A percentile compares a stretch with the other conserved stretches of the same genome.
phyloP scores from a whole-genome alignment of 306 rosid genomes.

The Casuarina glauca region DNA sequence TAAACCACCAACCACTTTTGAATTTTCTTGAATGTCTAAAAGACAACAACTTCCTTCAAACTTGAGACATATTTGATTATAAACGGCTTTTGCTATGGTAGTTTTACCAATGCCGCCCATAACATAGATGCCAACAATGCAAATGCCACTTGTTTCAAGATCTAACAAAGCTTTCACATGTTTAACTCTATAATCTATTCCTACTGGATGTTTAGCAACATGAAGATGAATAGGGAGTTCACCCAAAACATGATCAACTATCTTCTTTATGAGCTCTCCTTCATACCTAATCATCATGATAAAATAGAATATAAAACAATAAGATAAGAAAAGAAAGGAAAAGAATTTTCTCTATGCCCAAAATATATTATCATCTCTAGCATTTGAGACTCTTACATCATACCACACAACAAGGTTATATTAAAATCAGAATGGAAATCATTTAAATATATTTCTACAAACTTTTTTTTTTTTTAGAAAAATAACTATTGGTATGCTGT shows the following conservation, averaged over 20 bases:
- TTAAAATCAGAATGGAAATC: no score
- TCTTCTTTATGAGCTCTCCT: constrained; percentile 4
- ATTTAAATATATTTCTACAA: no score
- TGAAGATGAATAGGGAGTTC: not conserved
- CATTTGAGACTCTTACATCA: no score
- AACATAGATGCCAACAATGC: constrained; percentile 11
- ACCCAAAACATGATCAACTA: constrained; percentile 6
- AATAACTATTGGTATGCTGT: no score
- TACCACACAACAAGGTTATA: no score
- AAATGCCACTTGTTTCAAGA: not conserved
- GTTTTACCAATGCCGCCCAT: constrained; percentile 29
- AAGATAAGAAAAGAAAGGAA: no score
- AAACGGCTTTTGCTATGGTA: no score
- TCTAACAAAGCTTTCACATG: not conserved
- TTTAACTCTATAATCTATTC: not conserved
- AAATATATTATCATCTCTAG: no score
- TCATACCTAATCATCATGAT: constrained; percentile 3
- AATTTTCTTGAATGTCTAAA: constrained; percentile 1
- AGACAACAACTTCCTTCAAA: not conserved
- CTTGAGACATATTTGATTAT: no score
- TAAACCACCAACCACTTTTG: not conserved
- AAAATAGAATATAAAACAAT: no score
- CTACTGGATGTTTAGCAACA: constrained; percentile 6
- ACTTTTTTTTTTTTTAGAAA: no score
- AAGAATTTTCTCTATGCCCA: no score